Percentiles rank a stretch among this genome's conserved stretches.
These are phyloP conservation scores for Uronychia setigera DNA, from an alignment of 73 alveolate species.

Conservation along the genomic window DNA sequence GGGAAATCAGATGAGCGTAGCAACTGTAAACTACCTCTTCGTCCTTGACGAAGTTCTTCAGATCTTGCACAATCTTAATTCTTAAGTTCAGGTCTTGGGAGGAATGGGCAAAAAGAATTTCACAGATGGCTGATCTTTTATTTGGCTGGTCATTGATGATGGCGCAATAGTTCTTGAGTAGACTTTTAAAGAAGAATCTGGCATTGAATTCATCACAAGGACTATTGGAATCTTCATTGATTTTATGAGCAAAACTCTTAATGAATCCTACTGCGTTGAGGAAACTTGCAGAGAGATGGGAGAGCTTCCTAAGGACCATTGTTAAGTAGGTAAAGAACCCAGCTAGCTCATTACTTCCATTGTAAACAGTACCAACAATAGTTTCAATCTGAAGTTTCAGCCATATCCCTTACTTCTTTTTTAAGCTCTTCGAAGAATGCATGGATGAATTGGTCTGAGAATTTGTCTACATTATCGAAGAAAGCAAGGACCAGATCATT, in stretches of 20 bases:
- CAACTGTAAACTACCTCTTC: conserved; percentile 64
- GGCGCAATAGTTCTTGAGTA: conserved; percentile 52
- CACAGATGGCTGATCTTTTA: conserved; percentile 62
- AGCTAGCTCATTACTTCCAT: conserved; percentile 46
- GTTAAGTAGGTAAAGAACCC: conserved; percentile 47
- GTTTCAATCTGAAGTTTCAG: conserved; percentile 15
- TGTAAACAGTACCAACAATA: conserved; percentile 27
- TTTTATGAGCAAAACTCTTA: conserved; percentile 41
- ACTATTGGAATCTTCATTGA: conserved; percentile 34
- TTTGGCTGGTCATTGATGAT: conserved; percentile 43
- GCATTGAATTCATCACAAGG: conserved; percentile 46
- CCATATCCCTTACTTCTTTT: conserved; percentile 28
- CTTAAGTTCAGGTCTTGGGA: conserved; percentile 53
- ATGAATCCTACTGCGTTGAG: conserved; percentile 32
- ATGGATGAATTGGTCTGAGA: conserved; percentile 49
- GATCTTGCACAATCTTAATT: conserved; percentile 55
- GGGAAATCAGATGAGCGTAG: conserved; percentile 49
- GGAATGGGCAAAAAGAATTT: conserved; percentile 61
- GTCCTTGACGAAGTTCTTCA: conserved; percentile 48
- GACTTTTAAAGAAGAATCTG: conserved; percentile 39
- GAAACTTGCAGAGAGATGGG: conserved; percentile 28
- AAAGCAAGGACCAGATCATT: conserved; percentile 59
- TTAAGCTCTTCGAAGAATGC: conserved; percentile 59
- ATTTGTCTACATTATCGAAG: conserved; percentile 42
- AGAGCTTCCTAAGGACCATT: conserved; percentile 43